Conservation (phyloP, 805 yeast species). For the Millerozyma acaciae region DNA sequence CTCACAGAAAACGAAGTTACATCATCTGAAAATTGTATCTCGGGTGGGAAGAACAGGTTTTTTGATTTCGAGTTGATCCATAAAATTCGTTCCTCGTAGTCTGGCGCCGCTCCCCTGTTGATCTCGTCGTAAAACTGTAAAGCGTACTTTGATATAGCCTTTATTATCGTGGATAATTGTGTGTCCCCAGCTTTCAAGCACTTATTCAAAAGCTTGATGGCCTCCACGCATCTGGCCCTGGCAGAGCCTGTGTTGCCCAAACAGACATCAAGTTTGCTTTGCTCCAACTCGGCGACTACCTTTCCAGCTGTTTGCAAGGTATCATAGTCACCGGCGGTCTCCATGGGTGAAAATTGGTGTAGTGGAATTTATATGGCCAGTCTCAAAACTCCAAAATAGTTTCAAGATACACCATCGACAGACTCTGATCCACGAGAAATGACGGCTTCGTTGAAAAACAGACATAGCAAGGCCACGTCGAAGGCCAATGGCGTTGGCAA, state of each 20-base stretch:
- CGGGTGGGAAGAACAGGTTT: conserved; percentile 16
- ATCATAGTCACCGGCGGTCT: too few relatives aligned
- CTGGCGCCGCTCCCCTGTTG: background rate
- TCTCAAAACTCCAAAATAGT: too few relatives aligned
- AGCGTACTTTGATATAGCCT: conserved; percentile 17
- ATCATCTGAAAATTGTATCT: conserved; percentile 13
- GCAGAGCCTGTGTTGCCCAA: conserved; percentile 14
- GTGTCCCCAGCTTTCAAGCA: background rate
- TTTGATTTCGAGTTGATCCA: conserved; percentile 26
- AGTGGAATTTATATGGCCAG: too few relatives aligned
- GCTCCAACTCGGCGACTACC: conserved; percentile 11
- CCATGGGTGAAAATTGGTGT: too few relatives aligned
- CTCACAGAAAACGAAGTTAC: conserved; percentile 7
- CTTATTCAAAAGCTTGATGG: conserved; percentile 22
- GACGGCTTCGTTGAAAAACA: too few relatives aligned
- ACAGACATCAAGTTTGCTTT: conserved; percentile 11
- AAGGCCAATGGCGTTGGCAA: background rate
- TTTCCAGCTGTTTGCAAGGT: too few relatives aligned
- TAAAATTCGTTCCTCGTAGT: conserved; percentile 13
- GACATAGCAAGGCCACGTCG: too few relatives aligned
- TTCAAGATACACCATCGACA: too few relatives aligned
- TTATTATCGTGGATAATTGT: conserved; percentile 6
- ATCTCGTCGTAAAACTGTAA: conserved; percentile 19
- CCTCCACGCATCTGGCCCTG: conserved; percentile 17
- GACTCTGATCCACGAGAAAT: too few relatives aligned